Evolutionary conservation across 306 rosid species (phyloP), one percentile per base, ranked within the genome.

Genomic region (Ormosia semicastrata): DNA sequence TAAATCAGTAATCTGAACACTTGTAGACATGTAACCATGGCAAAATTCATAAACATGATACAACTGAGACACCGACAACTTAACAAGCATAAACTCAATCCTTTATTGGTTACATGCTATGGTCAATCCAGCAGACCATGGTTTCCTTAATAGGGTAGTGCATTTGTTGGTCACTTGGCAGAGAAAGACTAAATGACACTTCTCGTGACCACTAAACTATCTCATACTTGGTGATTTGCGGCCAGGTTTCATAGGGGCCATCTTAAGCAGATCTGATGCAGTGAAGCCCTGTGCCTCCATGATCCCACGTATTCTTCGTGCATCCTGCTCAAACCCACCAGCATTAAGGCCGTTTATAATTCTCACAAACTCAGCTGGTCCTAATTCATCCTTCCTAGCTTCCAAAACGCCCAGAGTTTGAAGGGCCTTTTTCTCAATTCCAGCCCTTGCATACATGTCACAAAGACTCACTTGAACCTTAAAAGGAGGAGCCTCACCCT

Each of bases 341-440:
- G 13, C 77, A 41, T 66, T 3, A 65, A 95, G 96, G 75, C 90
- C 83, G 0, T 3, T 0, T 62, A 93, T 86, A 62, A 95, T 86
- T 88, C 89, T 92, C 85, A 84, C 93, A 84, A 86, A 92, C 29
- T 91, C 92, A 32, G n/a, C 68, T 3, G 58, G 49, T 39, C 84
- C 80, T 87, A 93, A 76, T 78, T 90, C 89, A 15, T 89, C 89
- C 82, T 87, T 93, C 82, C 89, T 92, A 39, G 93, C 88, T 89
- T 89, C 93, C 65, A 95, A 74, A 59, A 85, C 85, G 3, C 96
- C 94, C 18, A 95, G 82, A 71, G 90, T 85, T 89, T 93, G 95
- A 69, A 95, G 89, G 8, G 92, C 92, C 81, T 95, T 93, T 76
- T 87, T 95, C 93, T 95, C 96, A 47, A 70, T 71, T 85, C 95